Evolutionary conservation across 2,329 filamentous ascomycete species (phyloP), one percentile per base, ranked within the genome.

Genomic region (Phyllosticta citriasiana): DNA sequence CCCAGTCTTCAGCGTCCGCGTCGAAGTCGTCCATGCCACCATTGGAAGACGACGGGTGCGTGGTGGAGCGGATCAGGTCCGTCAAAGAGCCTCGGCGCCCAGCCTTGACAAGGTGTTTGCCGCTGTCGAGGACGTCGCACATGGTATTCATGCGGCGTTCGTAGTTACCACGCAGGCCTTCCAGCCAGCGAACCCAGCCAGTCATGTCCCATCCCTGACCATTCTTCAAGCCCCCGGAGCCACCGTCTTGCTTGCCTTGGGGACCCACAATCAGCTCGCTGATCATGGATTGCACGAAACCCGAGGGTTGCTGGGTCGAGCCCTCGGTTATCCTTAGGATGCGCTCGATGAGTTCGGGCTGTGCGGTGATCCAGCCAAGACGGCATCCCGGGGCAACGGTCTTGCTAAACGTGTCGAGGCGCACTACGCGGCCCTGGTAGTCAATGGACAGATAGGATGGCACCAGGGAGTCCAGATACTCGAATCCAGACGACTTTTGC

Each of bases 381-480:
- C 93, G 86, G 70, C 90, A 95, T 1, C 93, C 93, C 0, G 93
- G 93, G 0, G 91, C 91, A 19, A 96, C 83, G 0, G 90, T 95
- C 77, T 97, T 97, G 69, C 89, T 94, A 73, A 97, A 97, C 0
- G 92, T 96, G 73, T 97, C 93, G 2, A 97, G 81, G 55, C 92
- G 87, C 62, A 97, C 82, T 52, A 97, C 92, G 40, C 93, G 87
- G 62, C 93, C 93, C 67, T 96, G 88, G 22, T 83, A 82, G 71
- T 97, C 93, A 61, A 97, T 73, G 64, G 82, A 87, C 53, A 97
- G 78, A 73, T 89, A 96, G 0, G 89, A 94, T 0, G 91, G 91
- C 3, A 87, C 84, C 10, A 97, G 82, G 2, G 87, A 89, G 76
- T 96, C 91, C 60, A 97, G 78, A 75, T 92, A 97, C 1, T 82